These are phyloP conservation scores for Debaryomyces hansenii DNA, from an alignment of 805 yeast species.

Conservation along the genomic window DNA sequence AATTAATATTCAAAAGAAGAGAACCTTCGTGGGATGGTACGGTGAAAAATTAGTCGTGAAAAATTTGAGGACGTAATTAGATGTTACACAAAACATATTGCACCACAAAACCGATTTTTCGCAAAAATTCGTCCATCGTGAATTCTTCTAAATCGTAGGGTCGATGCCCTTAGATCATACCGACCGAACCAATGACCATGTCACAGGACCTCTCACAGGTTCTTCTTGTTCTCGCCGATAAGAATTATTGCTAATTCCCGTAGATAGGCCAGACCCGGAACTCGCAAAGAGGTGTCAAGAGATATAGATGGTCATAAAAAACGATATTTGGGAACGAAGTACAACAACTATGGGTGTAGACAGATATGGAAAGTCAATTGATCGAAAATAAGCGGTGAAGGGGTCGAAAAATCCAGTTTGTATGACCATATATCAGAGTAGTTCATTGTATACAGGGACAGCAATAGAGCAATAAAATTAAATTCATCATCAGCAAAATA, in stretches of 20 bases:
- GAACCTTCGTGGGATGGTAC: neutral
- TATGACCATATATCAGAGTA: too few relatives aligned
- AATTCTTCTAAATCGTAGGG: neutral
- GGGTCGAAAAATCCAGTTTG: too few relatives aligned
- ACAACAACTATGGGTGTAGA: too few relatives aligned
- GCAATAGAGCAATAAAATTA: slow-evolving; percentile 3
- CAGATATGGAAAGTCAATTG: too few relatives aligned
- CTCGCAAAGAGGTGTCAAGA: too few relatives aligned
- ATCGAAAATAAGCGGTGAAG: too few relatives aligned
- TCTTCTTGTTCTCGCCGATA: too few relatives aligned
- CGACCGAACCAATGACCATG: neutral
- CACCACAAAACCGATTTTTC: neutral
- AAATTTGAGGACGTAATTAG: neutral
- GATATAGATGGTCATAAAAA: too few relatives aligned
- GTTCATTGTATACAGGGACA: slow-evolving; percentile 4
- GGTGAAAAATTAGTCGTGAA: slow-evolving; percentile 7
- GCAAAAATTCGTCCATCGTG: neutral
- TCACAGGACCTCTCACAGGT: too few relatives aligned
- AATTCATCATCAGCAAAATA: neutral
- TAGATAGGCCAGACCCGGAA: too few relatives aligned
- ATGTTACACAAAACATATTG: neutral
- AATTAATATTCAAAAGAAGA: neutral
- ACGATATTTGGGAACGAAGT: too few relatives aligned
- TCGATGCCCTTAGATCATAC: neutral
- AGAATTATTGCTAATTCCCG: too few relatives aligned